A percentile compares a stretch with the other conserved stretches of the same genome.
Evolutionary conservation across 1,284 basidiomycete genomes (phyloP).

Genomic region (Papiliotrema nemorosa): DNA sequence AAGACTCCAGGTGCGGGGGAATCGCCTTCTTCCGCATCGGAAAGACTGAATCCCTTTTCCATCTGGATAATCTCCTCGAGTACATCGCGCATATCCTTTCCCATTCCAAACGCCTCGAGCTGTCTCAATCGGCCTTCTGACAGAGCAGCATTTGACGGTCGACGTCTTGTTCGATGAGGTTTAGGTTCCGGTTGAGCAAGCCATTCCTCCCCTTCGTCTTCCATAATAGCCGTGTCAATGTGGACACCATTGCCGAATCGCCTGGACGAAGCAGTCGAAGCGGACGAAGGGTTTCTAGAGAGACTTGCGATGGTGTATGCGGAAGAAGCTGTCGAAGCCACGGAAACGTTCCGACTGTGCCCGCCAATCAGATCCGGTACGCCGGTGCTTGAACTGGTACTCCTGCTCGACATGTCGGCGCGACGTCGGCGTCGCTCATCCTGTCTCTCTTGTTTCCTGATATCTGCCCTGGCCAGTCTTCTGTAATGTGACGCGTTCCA

Average conservation of each 20-base stretch:
- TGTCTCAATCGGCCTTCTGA: slow-evolving; percentile 9
- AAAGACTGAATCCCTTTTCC: slow-evolving; percentile 44
- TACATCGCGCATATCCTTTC: slow-evolving; percentile 46
- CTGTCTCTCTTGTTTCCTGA: slow-evolving; percentile 33
- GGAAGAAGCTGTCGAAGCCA: slow-evolving; percentile 3
- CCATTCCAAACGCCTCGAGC: slow-evolving; percentile 32
- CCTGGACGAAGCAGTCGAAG: slow-evolving; percentile 28
- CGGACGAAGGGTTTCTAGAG: slow-evolving; percentile 30
- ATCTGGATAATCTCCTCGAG: slow-evolving; percentile 50
- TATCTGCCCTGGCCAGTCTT: slow-evolving; percentile 39
- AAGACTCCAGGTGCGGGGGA: slow-evolving; percentile 15
- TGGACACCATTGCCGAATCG: slow-evolving; percentile 24
- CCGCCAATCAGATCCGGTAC: slow-evolving; percentile 39
- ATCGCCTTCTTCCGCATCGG: slow-evolving; percentile 21
- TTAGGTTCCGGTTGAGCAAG: slow-evolving; percentile 4
- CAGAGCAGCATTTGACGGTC: background rate
- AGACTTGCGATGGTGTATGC: slow-evolving; percentile 16
- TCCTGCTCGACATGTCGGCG: slow-evolving; percentile 22
- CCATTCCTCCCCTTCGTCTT: slow-evolving; percentile 40
- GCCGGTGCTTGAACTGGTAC: slow-evolving; percentile 21
- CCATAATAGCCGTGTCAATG: slow-evolving; percentile 38
- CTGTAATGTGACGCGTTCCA: slow-evolving; percentile 44
- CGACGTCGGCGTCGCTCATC: slow-evolving; percentile 35
- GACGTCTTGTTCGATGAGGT: background rate
- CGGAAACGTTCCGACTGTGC: slow-evolving; percentile 3